These are phyloP conservation scores for Globisporangium lucens DNA, from an alignment of 352 stramenopile genomes.

Conservation along the genomic window DNA sequence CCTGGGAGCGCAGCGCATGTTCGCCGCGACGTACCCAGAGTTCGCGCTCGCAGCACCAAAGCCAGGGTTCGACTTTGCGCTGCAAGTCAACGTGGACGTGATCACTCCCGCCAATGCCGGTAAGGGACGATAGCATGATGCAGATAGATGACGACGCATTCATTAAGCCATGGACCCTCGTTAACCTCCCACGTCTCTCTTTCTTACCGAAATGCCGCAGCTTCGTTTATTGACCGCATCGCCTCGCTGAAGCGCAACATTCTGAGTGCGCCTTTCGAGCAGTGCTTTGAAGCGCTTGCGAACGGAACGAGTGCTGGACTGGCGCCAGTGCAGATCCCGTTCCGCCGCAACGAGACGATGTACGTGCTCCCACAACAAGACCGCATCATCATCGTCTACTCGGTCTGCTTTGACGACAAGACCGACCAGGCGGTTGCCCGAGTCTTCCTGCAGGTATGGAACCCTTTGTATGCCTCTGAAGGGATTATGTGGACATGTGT, in stretches of 20 bases:
- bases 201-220: constrained; percentile 21
- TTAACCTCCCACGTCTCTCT: background rate
- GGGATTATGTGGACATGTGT: background rate
- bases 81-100: constrained; percentile 73
- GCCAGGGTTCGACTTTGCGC: constrained; percentile 74
- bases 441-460: constrained; percentile 82
- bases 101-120: constrained; percentile 69
- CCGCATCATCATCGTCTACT: constrained; percentile 91
- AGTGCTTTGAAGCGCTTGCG: constrained; percentile 77
- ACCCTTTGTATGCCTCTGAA: background rate
- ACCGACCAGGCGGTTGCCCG: constrained; percentile 89
- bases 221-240: constrained; percentile 68
- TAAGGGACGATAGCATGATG: constrained; percentile 12
- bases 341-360: constrained; percentile 83
- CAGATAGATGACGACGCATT: no score
- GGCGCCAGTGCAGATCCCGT: constrained; percentile 76
- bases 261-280: constrained; percentile 71
- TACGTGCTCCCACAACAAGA: constrained; percentile 84
- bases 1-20: constrained; percentile 68
- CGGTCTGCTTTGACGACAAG: constrained; percentile 91
- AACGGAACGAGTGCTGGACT: constrained; percentile 57
- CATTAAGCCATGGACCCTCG: no score
- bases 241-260: constrained; percentile 85
- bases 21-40: constrained; percentile 67
- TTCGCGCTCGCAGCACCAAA: constrained; percentile 66